These are phyloP conservation scores for Chondrus crispus DNA, from an alignment of 23 red algal species.

Conservation along the genomic window DNA sequence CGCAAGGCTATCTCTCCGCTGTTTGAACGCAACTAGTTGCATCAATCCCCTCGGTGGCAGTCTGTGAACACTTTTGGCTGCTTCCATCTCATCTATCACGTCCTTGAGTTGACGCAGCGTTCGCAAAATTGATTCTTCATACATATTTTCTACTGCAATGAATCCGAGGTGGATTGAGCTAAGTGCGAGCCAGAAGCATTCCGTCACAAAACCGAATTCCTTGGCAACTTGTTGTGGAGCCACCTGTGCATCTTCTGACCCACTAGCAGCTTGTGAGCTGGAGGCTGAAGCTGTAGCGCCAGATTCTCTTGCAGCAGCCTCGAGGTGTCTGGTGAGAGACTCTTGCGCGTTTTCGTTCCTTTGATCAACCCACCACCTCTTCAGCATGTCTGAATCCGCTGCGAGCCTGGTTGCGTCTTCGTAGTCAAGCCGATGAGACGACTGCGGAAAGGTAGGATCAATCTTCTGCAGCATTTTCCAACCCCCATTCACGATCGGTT, in stretches of 20 bases:
- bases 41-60: constrained; percentile 45
- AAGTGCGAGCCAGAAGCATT: constrained; percentile 88
- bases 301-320: constrained; percentile 30
- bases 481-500: constrained; percentile 73
- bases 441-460: constrained; percentile 66
- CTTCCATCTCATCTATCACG: constrained; percentile 73
- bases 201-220: constrained; percentile 86
- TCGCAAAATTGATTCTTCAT: constrained; percentile 78
- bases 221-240: not conserved
- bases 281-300: not conserved
- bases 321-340: constrained; percentile 59
- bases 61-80: constrained; percentile 17
- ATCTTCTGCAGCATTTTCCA: constrained; percentile 90
- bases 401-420: constrained; percentile 88
- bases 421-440: constrained; percentile 73
- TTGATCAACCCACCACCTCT: constrained; percentile 76
- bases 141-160: constrained; percentile 63
- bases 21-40: constrained; percentile 54
- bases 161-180: constrained; percentile 75
- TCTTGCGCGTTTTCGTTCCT: constrained; percentile 82
- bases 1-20: constrained; percentile 52
- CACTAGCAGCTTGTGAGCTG: not conserved
- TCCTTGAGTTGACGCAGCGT: constrained; percentile 63
- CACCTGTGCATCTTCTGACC: not conserved
- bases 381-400: constrained; percentile 67